These are phyloP conservation scores for Ogataea pilisensis DNA, from an alignment of 805 yeast species.

Conservation along the genomic window DNA sequence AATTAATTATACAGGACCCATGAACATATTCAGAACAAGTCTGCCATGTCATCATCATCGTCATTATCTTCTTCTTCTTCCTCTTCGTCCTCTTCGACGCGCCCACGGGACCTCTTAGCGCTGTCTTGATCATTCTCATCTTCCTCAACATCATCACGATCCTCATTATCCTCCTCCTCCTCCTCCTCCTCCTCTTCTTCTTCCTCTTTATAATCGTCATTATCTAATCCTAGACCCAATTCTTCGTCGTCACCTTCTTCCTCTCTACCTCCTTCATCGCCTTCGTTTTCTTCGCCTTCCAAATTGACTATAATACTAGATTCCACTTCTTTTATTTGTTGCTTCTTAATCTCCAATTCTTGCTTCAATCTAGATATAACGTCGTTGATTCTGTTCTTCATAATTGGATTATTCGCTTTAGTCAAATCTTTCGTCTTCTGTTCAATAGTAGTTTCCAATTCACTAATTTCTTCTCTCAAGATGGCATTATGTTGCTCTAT, in stretches of 20 bases:
- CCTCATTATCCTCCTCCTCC: conserved; percentile 15
- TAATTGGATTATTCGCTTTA: conserved; percentile 75
- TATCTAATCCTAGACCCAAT: conserved; percentile 26
- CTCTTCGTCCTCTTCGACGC: conserved; percentile 21
- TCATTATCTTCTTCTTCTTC: conserved; percentile 28
- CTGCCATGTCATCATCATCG: conserved; percentile 31
- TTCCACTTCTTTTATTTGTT: conserved; percentile 43
- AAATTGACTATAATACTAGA: conserved; percentile 28
- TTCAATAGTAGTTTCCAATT: conserved; percentile 71
- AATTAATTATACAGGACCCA: no score
- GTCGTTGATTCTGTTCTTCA: conserved; percentile 81
- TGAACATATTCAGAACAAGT: conserved; percentile 23
- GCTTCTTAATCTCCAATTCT: conserved; percentile 76
- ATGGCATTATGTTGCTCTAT: conserved; percentile 63
- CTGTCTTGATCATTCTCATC: conserved; percentile 21
- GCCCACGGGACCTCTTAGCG: no score
- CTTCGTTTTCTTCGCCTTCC: conserved; percentile 40
- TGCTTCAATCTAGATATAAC: conserved; percentile 73
- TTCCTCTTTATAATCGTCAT: conserved; percentile 24
- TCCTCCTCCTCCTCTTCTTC: conserved; percentile 30
- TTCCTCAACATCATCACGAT: conserved; percentile 26
- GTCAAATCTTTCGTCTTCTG: conserved; percentile 70
- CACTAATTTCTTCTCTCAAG: conserved; percentile 79
- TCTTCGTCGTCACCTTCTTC: conserved; percentile 18
- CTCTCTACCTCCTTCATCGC: conserved; percentile 17